phyloP scores from a whole-genome alignment of 495 filamentous ascomycete species.

The Echria macrotheca region DNA sequence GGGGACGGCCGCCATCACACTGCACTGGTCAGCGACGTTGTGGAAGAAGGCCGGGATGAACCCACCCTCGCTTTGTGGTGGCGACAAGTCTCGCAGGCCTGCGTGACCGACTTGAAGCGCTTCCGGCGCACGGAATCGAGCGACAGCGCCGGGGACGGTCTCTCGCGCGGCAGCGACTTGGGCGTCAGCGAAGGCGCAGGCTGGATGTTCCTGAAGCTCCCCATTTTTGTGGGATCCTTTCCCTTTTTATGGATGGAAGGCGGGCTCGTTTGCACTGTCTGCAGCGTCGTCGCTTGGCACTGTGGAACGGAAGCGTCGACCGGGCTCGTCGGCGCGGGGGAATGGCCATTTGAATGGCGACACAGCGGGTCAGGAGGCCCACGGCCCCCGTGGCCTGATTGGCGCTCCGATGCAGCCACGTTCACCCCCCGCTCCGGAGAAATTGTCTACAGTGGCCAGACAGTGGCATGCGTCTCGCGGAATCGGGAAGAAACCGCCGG shows the following conservation, averaged over 20 bases:
- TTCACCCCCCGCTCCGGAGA: too few relatives aligned
- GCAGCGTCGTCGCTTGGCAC: too few relatives aligned
- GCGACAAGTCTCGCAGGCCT: constrained; percentile 23
- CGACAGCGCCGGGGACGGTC: background rate
- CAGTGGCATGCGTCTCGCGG: too few relatives aligned
- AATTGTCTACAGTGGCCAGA: too few relatives aligned
- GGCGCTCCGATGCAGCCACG: background rate
- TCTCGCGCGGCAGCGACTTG: constrained; percentile 4
- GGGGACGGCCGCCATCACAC: constrained; percentile 27
- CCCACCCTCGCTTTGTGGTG: constrained; percentile 20
- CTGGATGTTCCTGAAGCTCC: constrained; percentile 10
- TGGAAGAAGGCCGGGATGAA: background rate
- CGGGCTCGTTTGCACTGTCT: too few relatives aligned
- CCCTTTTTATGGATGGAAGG: too few relatives aligned
- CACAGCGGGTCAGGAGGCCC: background rate
- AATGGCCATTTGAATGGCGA: background rate
- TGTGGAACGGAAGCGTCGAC: too few relatives aligned
- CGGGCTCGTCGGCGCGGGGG: too few relatives aligned
- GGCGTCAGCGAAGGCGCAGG: constrained; percentile 10
- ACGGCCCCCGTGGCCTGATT: background rate
- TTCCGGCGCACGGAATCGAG: constrained; percentile 10
- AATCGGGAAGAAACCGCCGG: too few relatives aligned
- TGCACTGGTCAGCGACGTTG: background rate
- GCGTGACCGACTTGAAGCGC: constrained; percentile 21
- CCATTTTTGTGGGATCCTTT: too few relatives aligned